Percentiles rank a stretch among this genome's conserved stretches.
Evolutionary conservation across 441 rosid species (phyloP).

Genomic region (Mallotus repandus): DNA sequence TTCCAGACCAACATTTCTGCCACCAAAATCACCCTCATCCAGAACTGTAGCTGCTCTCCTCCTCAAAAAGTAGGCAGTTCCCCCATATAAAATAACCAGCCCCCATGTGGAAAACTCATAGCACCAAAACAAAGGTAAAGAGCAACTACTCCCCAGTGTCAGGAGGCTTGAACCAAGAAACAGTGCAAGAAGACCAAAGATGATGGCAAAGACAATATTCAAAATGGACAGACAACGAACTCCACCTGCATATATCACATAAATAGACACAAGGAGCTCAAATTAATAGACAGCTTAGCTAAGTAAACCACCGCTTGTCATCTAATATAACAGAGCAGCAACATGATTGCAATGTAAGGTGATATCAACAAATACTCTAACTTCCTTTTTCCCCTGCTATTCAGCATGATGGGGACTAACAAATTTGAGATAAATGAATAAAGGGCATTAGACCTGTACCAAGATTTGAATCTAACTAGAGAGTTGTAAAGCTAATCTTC

Average conservation of each 20-base stretch:
- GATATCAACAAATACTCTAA: conserved; percentile 51
- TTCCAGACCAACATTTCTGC: conserved; percentile 68
- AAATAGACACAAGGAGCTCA: conserved; percentile 33
- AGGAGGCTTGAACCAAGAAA: conserved; percentile 89
- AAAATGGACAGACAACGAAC: conserved; percentile 78
- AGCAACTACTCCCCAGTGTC: conserved; percentile 80
- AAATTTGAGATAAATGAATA: neutral
- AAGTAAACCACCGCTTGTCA: neutral
- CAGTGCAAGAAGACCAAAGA: conserved; percentile 74
- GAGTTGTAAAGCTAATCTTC: neutral
- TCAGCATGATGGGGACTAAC: neutral
- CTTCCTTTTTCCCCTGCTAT: neutral
- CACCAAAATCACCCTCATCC: conserved; percentile 61
- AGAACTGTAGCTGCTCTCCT: conserved; percentile 67
- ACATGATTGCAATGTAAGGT: neutral
- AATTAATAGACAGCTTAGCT: conserved; percentile 1
- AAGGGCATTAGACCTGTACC: neutral
- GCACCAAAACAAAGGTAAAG: conserved; percentile 88
- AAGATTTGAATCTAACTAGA: neutral
- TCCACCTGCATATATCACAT: conserved; percentile 53
- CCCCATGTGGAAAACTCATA: conserved; percentile 86
- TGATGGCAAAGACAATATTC: conserved; percentile 60
- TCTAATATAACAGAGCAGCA: neutral
- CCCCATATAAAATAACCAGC: conserved; percentile 62
- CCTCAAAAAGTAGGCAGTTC: conserved; percentile 64